Conservation (phyloP, 139 green algal genomes). For the Tetratostichococcus sp. region DNA sequence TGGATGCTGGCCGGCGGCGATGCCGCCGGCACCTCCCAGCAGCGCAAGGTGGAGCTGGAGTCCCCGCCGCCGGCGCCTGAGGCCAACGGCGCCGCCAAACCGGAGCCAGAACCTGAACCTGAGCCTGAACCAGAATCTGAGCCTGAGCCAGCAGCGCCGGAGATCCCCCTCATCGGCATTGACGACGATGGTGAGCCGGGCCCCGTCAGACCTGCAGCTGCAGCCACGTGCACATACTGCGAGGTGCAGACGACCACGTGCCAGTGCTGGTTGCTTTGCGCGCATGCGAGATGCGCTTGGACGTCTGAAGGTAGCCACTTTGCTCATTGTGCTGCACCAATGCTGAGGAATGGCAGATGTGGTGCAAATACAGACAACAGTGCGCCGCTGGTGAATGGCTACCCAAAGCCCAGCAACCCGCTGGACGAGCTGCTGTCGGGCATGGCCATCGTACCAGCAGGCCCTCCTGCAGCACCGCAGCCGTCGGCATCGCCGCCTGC, state of each 20-base stretch:
- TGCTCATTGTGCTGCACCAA: neutral
- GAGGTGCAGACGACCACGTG: too few relatives aligned
- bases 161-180: neutral
- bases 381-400: neutral
- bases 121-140: conserved; percentile 1
- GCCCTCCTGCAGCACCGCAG: too few relatives aligned
- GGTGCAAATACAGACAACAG: too few relatives aligned
- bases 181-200: neutral
- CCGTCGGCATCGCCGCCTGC: too few relatives aligned
- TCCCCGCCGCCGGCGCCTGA: neutral
- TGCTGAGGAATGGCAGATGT: neutral
- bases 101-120: neutral
- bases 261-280: too few relatives aligned
- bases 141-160: neutral
- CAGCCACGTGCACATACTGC: too few relatives aligned
- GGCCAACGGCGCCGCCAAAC: neutral
- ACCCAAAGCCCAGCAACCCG: conserved; percentile 22
- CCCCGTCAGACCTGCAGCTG: neutral
- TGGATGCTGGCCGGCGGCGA: conserved; percentile 28
- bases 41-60: neutral
- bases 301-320: neutral
- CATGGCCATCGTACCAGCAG: neutral
- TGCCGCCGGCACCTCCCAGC: neutral
- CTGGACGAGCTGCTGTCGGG: conserved; percentile 9
- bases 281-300: too few relatives aligned